Conservation (phyloP, 164 flowering plant genomes). For the Dillenia suffruticosa region DNA sequence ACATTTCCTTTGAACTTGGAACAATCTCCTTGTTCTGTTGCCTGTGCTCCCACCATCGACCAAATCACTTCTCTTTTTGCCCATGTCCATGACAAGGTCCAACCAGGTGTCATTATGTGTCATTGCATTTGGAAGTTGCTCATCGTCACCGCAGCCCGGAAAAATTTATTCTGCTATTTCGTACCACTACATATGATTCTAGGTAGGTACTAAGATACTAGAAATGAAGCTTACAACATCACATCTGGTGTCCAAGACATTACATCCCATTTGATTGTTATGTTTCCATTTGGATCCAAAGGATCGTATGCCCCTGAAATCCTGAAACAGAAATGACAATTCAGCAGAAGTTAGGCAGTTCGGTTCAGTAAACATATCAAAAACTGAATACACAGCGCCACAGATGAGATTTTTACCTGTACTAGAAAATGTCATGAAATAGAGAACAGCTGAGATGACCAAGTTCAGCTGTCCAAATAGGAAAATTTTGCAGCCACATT, state of each 20-base stretch:
- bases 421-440: slow-evolving; percentile 1
- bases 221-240: slow-evolving; percentile 39
- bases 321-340: neutral
- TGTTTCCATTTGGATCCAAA: slow-evolving; percentile 55
- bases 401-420: slow-evolving; percentile 11
- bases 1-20: slow-evolving; percentile 53
- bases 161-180: neutral
- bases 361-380: neutral
- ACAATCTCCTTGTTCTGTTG: slow-evolving; percentile 70
- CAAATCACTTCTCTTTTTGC: slow-evolving; percentile 66
- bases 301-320: slow-evolving; percentile 48
- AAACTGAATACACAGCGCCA: neutral
- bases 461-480: neutral
- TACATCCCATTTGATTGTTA: slow-evolving; percentile 60
- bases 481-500: neutral
- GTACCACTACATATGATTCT: too few relatives aligned
- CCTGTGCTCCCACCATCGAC: slow-evolving; percentile 61
- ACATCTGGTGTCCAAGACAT: slow-evolving; percentile 62
- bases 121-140: slow-evolving; percentile 64
- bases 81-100: slow-evolving; percentile 64
- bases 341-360: neutral
- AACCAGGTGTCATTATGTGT: slow-evolving; percentile 58
- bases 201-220: neutral
- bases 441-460: neutral
- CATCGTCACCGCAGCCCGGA: slow-evolving; percentile 62